Percentiles rank a stretch among this genome's conserved stretches.
These are phyloP conservation scores for Phytopythium helicoides DNA, from an alignment of 352 stramenopile species.

Conservation along the genomic window DNA sequence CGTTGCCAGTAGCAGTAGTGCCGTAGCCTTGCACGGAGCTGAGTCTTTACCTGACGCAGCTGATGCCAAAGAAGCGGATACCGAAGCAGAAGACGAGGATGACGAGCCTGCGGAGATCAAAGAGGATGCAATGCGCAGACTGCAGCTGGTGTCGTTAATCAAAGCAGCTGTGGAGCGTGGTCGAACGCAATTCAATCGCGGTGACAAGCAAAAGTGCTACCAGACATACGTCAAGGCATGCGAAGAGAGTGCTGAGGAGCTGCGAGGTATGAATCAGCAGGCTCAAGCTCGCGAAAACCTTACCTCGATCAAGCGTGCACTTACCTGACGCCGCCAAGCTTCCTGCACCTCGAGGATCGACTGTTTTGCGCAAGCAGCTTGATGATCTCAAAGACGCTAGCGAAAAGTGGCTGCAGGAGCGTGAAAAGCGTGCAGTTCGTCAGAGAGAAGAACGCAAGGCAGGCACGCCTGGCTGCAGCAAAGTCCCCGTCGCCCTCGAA, in stretches of 20 bases:
- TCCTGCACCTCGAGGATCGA: constrained; percentile 52
- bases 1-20: constrained; percentile 9
- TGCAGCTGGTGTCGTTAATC: constrained; percentile 44
- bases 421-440: not conserved
- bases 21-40: constrained; percentile 1
- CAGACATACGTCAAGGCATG: constrained; percentile 54
- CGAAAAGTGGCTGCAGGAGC: constrained; percentile 2
- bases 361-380: constrained; percentile 60
- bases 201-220: constrained; percentile 73
- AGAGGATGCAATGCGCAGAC: constrained; percentile 33
- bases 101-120: constrained; percentile 27
- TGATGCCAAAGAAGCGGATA: constrained; percentile 17
- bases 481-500: constrained; percentile 1
- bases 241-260: constrained; percentile 38
- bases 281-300: constrained; percentile 27
- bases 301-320: constrained; percentile 25
- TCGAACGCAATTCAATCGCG: constrained; percentile 72
- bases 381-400: constrained; percentile 21
- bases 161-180: constrained; percentile 50
- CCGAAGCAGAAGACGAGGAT: constrained; percentile 23
- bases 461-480: constrained; percentile 5
- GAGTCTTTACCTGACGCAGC: constrained; percentile 14
- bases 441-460: constrained; percentile 12
- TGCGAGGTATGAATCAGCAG: constrained; percentile 32
- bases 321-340: constrained; percentile 46